phyloP scores from a whole-genome alignment of 1,284 basidiomycete genomes.

The Veloboletus limbatus region DNA sequence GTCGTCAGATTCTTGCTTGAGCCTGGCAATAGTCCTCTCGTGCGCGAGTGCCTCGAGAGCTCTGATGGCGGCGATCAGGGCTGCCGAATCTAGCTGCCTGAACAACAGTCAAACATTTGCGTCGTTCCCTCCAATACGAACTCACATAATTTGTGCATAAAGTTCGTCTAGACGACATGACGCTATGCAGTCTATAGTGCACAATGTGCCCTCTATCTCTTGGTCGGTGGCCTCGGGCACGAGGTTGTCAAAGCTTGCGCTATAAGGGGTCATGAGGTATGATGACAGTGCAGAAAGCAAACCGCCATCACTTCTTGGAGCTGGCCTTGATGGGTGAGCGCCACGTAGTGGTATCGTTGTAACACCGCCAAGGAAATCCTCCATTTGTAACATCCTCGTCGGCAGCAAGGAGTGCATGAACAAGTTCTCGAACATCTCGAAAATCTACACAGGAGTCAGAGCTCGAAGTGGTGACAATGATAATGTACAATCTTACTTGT shows the following conservation, averaged over 20 bases:
- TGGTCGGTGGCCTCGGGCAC: slow-evolving; percentile 83
- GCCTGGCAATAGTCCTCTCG: slow-evolving; percentile 73
- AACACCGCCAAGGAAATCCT: slow-evolving; percentile 89
- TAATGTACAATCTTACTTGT: slow-evolving; percentile 50
- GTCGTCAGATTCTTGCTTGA: slow-evolving; percentile 68
- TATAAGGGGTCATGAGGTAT: slow-evolving; percentile 95
- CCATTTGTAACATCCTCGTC: slow-evolving; percentile 88
- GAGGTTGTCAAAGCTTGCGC: slow-evolving; percentile 62
- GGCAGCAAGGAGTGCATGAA: slow-evolving; percentile 93
- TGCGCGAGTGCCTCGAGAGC: slow-evolving; percentile 91
- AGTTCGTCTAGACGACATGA: slow-evolving; percentile 94
- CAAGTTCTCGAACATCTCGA: slow-evolving; percentile 97
- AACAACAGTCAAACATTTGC: slow-evolving; percentile 13
- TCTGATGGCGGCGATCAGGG: slow-evolving; percentile 78
- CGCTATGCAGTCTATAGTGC: slow-evolving; percentile 92
- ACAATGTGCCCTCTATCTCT: slow-evolving; percentile 92
- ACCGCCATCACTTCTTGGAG: slow-evolving; percentile 79
- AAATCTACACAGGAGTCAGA: slow-evolving; percentile 59
- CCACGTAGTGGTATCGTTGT: slow-evolving; percentile 87
- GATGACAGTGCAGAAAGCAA: slow-evolving; percentile 93
- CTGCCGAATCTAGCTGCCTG: slow-evolving; percentile 75
- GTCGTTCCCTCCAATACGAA: slow-evolving; percentile 13
- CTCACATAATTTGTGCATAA: slow-evolving; percentile 89
- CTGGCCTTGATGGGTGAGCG: slow-evolving; percentile 62
- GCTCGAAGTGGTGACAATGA: background rate